Evolutionary conservation across 768 basidiomycete species (phyloP).

Genomic region (Agrocybe praecox): DNA sequence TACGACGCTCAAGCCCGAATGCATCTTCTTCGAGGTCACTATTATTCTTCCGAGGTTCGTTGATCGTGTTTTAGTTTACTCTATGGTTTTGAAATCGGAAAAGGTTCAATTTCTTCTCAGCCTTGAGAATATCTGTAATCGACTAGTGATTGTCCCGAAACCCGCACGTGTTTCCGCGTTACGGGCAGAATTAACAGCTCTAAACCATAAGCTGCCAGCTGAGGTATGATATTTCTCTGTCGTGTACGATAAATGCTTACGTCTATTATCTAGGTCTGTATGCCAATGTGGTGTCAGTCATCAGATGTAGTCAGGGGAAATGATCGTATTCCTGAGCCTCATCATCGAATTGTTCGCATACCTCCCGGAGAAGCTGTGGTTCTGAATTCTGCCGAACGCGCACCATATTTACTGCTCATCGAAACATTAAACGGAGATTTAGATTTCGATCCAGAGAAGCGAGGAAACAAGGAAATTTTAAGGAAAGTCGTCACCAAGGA

Average conservation of each 20-base stretch:
- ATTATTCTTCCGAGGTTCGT: constrained; percentile 83
- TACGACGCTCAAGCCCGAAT: constrained; percentile 72
- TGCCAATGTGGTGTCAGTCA: constrained; percentile 86
- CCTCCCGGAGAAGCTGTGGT: constrained; percentile 98
- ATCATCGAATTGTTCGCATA: constrained; percentile 95
- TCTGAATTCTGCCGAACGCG: constrained; percentile 95
- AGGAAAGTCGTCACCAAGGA: constrained; percentile 76
- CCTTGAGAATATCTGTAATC: constrained; percentile 91
- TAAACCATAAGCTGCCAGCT: constrained; percentile 96
- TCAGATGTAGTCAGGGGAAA: constrained; percentile 53
- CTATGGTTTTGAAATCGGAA: constrained; percentile 15
- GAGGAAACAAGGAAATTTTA: constrained; percentile 84
- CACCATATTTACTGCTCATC: constrained; percentile 89
- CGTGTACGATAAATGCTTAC: neutral
- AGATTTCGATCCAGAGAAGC: constrained; percentile 86
- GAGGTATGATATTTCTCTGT: constrained; percentile 59
- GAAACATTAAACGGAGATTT: constrained; percentile 91
- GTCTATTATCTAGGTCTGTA: constrained; percentile 61
- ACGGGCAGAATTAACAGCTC: constrained; percentile 89
- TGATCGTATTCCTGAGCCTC: constrained; percentile 55
- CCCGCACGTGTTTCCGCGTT: constrained; percentile 96
- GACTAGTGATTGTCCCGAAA: constrained; percentile 88
- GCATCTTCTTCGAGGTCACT: constrained; percentile 81
- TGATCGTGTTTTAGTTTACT: constrained; percentile 3
- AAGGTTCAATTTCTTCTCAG: constrained; percentile 86